Conservation (phyloP, 1,284 basidiomycete species). For the Puccinia hordei region DNA sequence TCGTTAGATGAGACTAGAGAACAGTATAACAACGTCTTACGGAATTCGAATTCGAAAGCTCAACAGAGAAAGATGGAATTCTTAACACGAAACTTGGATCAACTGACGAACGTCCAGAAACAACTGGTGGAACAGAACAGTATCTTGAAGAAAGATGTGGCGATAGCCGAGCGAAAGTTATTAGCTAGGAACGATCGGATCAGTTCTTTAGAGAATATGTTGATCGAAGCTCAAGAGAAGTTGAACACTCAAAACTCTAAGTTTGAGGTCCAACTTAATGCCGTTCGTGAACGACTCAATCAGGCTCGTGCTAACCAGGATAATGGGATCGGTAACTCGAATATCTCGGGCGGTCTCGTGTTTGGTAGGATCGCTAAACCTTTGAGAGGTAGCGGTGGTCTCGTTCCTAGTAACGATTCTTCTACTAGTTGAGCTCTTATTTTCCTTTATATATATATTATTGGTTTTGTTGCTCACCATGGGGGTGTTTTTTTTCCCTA, state of each 20-base stretch:
- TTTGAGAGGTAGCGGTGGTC: slow-evolving; percentile 52
- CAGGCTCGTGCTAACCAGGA: slow-evolving; percentile 87
- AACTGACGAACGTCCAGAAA: slow-evolving; percentile 93
- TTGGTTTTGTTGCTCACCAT: neutral
- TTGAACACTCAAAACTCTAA: slow-evolving; percentile 89
- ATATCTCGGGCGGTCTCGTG: slow-evolving; percentile 69
- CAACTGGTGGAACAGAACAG: slow-evolving; percentile 99
- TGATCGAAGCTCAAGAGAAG: slow-evolving; percentile 90
- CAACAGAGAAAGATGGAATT: slow-evolving; percentile 99
- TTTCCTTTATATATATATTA: neutral
- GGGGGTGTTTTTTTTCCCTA: neutral
- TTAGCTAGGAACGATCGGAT: slow-evolving; percentile 96
- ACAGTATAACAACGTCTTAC: slow-evolving; percentile 97
- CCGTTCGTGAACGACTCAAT: slow-evolving; percentile 85
- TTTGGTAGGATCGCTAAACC: slow-evolving; percentile 94
- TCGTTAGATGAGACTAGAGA: slow-evolving; percentile 98
- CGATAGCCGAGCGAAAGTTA: slow-evolving; percentile 92
- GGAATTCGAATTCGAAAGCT: slow-evolving; percentile 94
- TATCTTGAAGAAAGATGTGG: slow-evolving; percentile 94
- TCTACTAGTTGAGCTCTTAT: neutral
- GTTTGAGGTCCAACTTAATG: slow-evolving; percentile 87
- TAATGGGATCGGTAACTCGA: too few relatives aligned
- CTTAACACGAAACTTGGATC: slow-evolving; percentile 94
- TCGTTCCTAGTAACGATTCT: slow-evolving; percentile 20
- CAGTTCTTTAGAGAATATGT: slow-evolving; percentile 84